Evolutionary conservation across 2,329 filamentous ascomycete species (phyloP).

Genomic region (Akanthomyces dipterigenus): DNA sequence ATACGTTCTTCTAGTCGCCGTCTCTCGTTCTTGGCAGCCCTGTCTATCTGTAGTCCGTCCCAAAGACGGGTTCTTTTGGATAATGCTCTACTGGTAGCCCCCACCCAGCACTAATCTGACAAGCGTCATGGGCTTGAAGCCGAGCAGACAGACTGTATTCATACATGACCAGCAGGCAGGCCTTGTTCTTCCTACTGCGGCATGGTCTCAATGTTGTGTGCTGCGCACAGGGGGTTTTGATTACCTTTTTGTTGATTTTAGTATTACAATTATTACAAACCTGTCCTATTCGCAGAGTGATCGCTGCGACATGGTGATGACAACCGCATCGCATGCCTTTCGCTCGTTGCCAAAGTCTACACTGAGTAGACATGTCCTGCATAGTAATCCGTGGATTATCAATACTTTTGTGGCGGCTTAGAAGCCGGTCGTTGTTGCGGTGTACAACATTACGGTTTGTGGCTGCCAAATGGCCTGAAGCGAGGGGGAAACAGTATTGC

Average conservation of each 20-base stretch:
- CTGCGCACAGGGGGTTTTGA: not conserved
- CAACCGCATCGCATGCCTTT: not conserved
- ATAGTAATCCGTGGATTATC: not conserved
- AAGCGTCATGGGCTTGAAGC: not conserved
- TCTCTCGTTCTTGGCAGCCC: not conserved
- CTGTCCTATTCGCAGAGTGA: not conserved
- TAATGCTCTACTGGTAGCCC: not conserved
- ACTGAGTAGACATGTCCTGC: not conserved
- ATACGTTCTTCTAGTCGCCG: not conserved
- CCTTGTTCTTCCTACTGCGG: not conserved
- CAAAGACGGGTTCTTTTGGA: not conserved
- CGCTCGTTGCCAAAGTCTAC: not conserved
- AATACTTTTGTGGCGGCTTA: too few species aligned
- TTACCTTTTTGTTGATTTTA: not conserved
- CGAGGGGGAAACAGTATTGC: too few species aligned
- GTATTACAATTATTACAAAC: not conserved
- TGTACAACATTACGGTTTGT: not conserved
- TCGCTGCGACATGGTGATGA: not conserved
- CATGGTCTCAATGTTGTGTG: not conserved
- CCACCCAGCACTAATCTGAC: not conserved
- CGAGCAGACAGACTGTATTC: too few species aligned
- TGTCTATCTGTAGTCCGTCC: not conserved
- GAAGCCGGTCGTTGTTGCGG: not conserved
- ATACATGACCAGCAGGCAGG: too few species aligned
- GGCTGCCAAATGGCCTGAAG: too few species aligned